A percentile compares a stretch with the other conserved stretches of the same genome.
Conservation (phyloP, 495 filamentous ascomycete species). For the Lasiosphaeriaceae sp. region DNA sequence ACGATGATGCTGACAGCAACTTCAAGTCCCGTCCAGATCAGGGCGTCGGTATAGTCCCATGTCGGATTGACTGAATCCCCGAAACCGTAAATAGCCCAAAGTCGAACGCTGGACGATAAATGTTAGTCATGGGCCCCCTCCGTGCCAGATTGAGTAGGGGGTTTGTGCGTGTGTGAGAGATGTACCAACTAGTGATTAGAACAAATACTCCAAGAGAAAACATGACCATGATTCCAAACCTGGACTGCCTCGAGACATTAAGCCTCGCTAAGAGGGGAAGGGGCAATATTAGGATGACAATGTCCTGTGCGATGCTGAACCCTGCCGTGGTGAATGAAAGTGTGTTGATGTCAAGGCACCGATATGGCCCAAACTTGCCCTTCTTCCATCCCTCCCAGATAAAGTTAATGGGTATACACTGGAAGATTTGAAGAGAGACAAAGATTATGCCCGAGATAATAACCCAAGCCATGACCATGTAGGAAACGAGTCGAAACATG, state of each 20-base stretch:
- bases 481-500: slow-evolving; percentile 35
- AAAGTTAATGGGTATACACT: slow-evolving; percentile 36
- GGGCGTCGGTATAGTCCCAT: slow-evolving; percentile 36
- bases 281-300: slow-evolving; percentile 39
- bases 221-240: slow-evolving; percentile 38
- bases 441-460: slow-evolving; percentile 27
- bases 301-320: slow-evolving; percentile 36
- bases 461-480: slow-evolving; percentile 33
- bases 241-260: slow-evolving; percentile 30
- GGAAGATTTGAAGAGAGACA: slow-evolving; percentile 36
- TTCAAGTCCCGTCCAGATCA: slow-evolving; percentile 39
- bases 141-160: too few species aligned
- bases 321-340: slow-evolving; percentile 31
- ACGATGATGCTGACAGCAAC: slow-evolving; percentile 36
- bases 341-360: slow-evolving; percentile 33
- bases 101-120: slow-evolving; percentile 15
- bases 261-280: slow-evolving; percentile 32
- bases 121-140: not conserved
- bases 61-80: slow-evolving; percentile 34
- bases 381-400: slow-evolving; percentile 38
- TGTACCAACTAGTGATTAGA: slow-evolving; percentile 31
- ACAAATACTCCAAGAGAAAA: slow-evolving; percentile 43
- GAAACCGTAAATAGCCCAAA: slow-evolving; percentile 31
- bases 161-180: too few species aligned
- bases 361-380: slow-evolving; percentile 25